Evolutionary conservation across 495 filamentous ascomycete genomes (phyloP), one percentile per base, ranked within the genome.

Genomic region (Parathielavia hyrcaniae): DNA sequence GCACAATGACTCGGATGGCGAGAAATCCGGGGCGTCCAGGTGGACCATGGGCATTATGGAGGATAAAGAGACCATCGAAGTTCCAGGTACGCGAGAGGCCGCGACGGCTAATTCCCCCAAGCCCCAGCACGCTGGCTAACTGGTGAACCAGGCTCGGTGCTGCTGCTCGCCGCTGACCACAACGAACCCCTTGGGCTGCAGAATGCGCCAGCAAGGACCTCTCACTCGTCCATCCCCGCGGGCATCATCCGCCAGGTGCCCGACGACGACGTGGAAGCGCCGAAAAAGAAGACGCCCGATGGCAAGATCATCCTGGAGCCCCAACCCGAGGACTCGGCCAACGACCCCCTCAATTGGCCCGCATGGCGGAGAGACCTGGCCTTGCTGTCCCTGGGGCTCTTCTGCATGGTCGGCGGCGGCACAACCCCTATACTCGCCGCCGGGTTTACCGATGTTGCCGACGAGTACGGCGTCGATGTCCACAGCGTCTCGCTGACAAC

Each of bases 271-370:
- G 69, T 16, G 61, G 71, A 58, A 53, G 77, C 77, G 17, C 75
- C 76, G 57, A 83, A 82, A 70, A 96, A 97, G 74, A 85, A 77
- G 59, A 96, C 91, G 8, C 68, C 75, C 17, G 84, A 96, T 71
- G 93, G 92, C 35, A 83, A 82, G 51, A 90, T 96, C 61, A 88
- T 98, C 55, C 74, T 98, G 10, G 86, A 95, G 1, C 92, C 92
- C 0, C 93, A 97, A 66, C 93, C 93, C 1, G 91, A 97, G 44
- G 89, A 96, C 39, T 89, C 89, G 0, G 74, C 78, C 26, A 96
- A 98, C 60, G 93, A 98, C 64, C 93, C 93, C 0, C 71, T 98
- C 44, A 98, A 98, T 64, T 98, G 93, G 93, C 83, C 89, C 2
- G 71, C 77, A 2, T 90, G 88, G 87, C 81, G 90, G 35, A 76